Conservation (phyloP, 371 early-diverging fungal genomes). For the Mortierella sp. region DNA sequence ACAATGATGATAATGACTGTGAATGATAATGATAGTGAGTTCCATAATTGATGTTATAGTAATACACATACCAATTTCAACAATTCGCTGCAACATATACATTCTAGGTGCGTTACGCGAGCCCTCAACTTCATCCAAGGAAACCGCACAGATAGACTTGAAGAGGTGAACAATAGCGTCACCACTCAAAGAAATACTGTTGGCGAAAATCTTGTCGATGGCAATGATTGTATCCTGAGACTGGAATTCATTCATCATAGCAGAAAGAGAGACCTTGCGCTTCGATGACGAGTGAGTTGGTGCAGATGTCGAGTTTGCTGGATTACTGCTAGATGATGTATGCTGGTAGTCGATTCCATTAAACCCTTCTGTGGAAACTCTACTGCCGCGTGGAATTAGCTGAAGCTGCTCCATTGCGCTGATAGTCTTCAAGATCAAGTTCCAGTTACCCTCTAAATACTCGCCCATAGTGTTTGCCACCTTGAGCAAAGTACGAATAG, state of each 20-base stretch:
- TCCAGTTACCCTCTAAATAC: conserved; percentile 73
- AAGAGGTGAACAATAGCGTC: conserved; percentile 60
- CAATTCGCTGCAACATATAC: conserved; percentile 64
- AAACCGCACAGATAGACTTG: conserved; percentile 59
- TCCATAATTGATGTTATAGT: neutral
- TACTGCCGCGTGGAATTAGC: conserved; percentile 56
- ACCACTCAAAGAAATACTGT: conserved; percentile 61
- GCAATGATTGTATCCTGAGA: conserved; percentile 76
- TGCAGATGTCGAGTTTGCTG: conserved; percentile 11
- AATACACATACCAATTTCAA: conserved; percentile 67
- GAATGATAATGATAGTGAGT: neutral
- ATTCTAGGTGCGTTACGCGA: conserved; percentile 58
- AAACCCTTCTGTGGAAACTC: conserved; percentile 51
- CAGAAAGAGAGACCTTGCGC: conserved; percentile 50
- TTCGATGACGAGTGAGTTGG: conserved; percentile 27
- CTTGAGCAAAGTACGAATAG: conserved; percentile 72
- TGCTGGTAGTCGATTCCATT: conserved; percentile 46
- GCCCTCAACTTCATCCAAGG: conserved; percentile 58
- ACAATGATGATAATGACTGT: neutral
- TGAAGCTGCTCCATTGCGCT: conserved; percentile 70
- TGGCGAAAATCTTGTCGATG: conserved; percentile 78
- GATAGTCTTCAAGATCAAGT: conserved; percentile 72
- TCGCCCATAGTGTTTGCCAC: conserved; percentile 72
- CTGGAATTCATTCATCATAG: conserved; percentile 60
- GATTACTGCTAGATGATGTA: conserved; percentile 20